A percentile compares a stretch with the other conserved stretches of the same genome.
These are phyloP conservation scores for Xylaria digitata DNA, from an alignment of 2,329 filamentous ascomycete species.

Conservation along the genomic window DNA sequence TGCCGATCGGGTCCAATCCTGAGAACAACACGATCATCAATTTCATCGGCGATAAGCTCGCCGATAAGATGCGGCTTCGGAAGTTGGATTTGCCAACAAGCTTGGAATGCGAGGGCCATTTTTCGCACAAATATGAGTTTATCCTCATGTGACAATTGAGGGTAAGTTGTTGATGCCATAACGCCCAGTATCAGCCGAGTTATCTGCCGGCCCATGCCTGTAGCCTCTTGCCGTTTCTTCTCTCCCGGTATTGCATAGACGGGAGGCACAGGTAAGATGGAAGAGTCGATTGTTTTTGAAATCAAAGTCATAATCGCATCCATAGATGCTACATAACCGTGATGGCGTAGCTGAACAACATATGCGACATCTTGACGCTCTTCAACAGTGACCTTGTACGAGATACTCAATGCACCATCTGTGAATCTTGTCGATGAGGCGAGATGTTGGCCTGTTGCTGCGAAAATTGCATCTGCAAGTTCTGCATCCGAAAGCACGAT, in stretches of 20 bases:
- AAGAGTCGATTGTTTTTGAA: not conserved
- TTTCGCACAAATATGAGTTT: constrained; percentile 37
- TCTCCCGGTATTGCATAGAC: constrained; percentile 18
- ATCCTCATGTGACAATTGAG: constrained; percentile 32
- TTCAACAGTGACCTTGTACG: constrained; percentile 6
- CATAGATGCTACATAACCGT: constrained; percentile 14
- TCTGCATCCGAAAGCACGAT: constrained; percentile 35
- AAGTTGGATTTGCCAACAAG: constrained; percentile 40
- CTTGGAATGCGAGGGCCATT: constrained; percentile 41
- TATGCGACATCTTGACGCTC: constrained; percentile 3
- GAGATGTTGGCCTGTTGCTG: constrained; percentile 8
- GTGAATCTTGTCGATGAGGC: constrained; percentile 14
- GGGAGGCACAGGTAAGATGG: constrained; percentile 8
- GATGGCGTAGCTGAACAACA: constrained; percentile 12
- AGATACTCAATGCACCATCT: constrained; percentile 14
- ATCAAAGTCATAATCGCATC: constrained; percentile 8
- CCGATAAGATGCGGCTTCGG: constrained; percentile 37
- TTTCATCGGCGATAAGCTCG: constrained; percentile 36
- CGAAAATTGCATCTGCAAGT: constrained; percentile 7
- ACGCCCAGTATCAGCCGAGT: constrained; percentile 11
- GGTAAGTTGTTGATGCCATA: not conserved
- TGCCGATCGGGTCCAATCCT: constrained; percentile 39
- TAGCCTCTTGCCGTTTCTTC: constrained; percentile 10
- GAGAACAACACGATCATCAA: constrained; percentile 31
- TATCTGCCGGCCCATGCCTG: constrained; percentile 11